These are phyloP conservation scores for Groenewaldozyma salmanticensis DNA, from an alignment of 805 yeast species.

Conservation along the genomic window DNA sequence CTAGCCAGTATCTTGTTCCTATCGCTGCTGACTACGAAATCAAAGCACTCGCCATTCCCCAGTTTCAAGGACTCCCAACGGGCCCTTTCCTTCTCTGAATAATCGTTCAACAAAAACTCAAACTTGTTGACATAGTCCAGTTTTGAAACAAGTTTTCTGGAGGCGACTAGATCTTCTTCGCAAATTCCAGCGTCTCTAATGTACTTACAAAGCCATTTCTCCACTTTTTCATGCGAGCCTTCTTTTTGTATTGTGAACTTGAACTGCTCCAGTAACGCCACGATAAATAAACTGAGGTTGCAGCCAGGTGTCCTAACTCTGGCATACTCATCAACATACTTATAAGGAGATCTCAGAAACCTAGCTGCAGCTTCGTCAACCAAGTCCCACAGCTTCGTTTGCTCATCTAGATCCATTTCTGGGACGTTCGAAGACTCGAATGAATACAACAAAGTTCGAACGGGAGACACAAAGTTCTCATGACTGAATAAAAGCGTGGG, in stretches of 20 bases:
- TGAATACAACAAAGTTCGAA: conserved; percentile 44
- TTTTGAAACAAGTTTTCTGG: conserved; percentile 4
- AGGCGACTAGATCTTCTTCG: conserved; percentile 45
- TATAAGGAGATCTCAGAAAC: conserved; percentile 67
- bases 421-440: conserved; percentile 18
- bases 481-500: conserved; percentile 48
- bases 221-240: conserved; percentile 20
- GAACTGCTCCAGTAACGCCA: conserved; percentile 62
- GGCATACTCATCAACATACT: conserved; percentile 56
- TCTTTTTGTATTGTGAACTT: conserved; percentile 36
- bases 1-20: conserved; percentile 1
- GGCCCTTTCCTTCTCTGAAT: not conserved
- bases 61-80: not conserved
- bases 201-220: conserved; percentile 44
- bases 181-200: conserved; percentile 38
- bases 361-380: conserved; percentile 72
- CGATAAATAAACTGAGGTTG: conserved; percentile 45
- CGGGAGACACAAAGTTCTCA: conserved; percentile 43
- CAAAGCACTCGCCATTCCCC: conserved; percentile 6
- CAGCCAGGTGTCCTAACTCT: conserved; percentile 19
- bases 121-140: not conserved
- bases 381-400: conserved; percentile 43
- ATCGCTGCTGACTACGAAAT: conserved; percentile 6
- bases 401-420: conserved; percentile 7
- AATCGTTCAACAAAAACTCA: not conserved